Conservation (phyloP, 1,139 yeast species). For the Kodamaea plutei region DNA sequence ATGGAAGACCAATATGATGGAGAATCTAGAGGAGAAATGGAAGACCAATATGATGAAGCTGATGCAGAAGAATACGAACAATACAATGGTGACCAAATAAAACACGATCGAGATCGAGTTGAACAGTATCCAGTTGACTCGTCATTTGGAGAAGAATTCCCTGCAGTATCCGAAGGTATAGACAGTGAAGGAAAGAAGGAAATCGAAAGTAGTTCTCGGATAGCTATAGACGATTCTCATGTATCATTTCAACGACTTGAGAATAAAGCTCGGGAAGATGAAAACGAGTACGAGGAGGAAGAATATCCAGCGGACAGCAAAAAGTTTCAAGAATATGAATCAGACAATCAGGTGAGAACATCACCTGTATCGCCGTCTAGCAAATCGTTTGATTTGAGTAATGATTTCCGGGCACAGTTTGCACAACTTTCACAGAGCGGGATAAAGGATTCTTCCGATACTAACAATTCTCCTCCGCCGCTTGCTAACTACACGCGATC, state of each 20-base stretch:
- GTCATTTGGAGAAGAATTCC: too few species aligned
- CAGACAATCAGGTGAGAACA: too few species aligned
- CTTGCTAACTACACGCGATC: conserved; percentile 4
- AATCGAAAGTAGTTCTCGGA: conserved; percentile 1
- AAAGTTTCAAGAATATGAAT: too few species aligned
- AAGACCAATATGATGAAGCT: conserved; percentile 1
- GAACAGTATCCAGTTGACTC: too few species aligned
- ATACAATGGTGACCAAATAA: too few species aligned
- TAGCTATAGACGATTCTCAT: too few species aligned
- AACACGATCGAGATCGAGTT: too few species aligned
- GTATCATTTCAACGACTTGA: too few species aligned
- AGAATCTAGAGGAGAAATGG: not conserved
- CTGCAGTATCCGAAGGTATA: not conserved
- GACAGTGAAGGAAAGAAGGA: conserved; percentile 4
- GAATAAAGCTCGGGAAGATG: too few species aligned
- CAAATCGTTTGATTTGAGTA: conserved; percentile 2
- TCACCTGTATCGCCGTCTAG: too few species aligned
- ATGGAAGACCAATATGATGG: conserved; percentile 3
- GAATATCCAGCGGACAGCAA: too few species aligned
- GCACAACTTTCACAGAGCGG: conserved; percentile 4
- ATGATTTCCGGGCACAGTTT: conserved; percentile 2
- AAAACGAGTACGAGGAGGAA: too few species aligned
- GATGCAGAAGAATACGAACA: conserved; percentile 1
- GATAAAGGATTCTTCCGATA: conserved; percentile 2
- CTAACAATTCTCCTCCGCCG: conserved; percentile 1